Conservation (phyloP, 1,139 yeast genomes). For the Meyerozyma elateridarum region DNA sequence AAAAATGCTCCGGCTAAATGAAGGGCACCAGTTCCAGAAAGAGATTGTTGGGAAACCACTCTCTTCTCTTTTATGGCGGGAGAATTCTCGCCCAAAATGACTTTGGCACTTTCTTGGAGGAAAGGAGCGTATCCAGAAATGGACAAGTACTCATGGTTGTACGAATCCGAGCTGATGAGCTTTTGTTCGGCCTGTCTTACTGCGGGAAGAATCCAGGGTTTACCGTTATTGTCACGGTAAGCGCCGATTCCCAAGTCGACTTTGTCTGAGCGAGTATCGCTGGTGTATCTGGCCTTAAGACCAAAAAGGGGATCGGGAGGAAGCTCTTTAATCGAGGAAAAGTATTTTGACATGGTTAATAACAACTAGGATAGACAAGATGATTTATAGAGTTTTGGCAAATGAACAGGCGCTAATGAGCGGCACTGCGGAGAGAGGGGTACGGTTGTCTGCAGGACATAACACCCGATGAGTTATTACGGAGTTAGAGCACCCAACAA, state of each 20-base stretch:
- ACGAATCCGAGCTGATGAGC: constrained; percentile 44
- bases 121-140: constrained; percentile 75
- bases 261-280: constrained; percentile 63
- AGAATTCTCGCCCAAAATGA: constrained; percentile 68
- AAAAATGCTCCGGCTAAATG: constrained; percentile 82
- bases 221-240: constrained; percentile 86
- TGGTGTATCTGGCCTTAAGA: constrained; percentile 66
- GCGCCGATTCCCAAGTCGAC: constrained; percentile 96
- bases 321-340: constrained; percentile 49
- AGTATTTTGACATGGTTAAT: constrained; percentile 30
- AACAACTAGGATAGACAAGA: too few species aligned
- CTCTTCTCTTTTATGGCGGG: constrained; percentile 48
- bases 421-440: constrained; percentile 4
- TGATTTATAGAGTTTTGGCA: too few species aligned
- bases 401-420: too few species aligned
- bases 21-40: constrained; percentile 95
- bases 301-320: constrained; percentile 84
- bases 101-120: constrained; percentile 68
- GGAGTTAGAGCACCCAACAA: too few species aligned
- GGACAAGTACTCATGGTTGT: constrained; percentile 89
- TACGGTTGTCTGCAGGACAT: neutral
- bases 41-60: constrained; percentile 75
- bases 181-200: constrained; percentile 70
- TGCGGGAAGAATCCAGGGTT: constrained; percentile 91
- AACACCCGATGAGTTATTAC: too few species aligned